A percentile compares a stretch with the other conserved stretches of the same genome.
These are phyloP conservation scores for Poa pratensis DNA, from an alignment of 176 grass and related monocot species.

Conservation along the genomic window DNA sequence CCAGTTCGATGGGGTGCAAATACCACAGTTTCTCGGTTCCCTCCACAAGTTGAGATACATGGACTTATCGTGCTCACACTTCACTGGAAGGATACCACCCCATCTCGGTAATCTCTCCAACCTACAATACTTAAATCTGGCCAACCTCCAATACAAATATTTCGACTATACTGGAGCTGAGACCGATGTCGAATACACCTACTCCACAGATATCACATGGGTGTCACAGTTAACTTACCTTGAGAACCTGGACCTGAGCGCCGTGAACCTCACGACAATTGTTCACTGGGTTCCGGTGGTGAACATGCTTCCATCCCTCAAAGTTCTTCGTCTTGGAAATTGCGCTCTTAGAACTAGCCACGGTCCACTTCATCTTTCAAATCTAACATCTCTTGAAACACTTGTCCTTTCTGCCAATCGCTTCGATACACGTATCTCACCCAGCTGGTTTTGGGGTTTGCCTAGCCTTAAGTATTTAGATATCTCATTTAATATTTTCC, in stretches of 20 bases:
- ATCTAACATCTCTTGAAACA: neutral
- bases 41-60: slow-evolving; percentile 9
- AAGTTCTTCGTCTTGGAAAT: rapidly evolving
- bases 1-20: neutral
- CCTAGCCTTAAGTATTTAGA: neutral
- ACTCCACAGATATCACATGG: slow-evolving; percentile 7
- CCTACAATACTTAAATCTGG: slow-evolving; percentile 17
- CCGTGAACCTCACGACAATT: neutral
- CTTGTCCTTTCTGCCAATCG: neutral
- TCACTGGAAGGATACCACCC: slow-evolving; percentile 22
- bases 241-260: neutral
- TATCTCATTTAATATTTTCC: rapidly evolving
- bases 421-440: neutral
- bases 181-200: too few species aligned
- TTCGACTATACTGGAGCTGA: too few species aligned
- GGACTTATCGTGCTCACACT: neutral
- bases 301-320: slow-evolving; percentile 31
- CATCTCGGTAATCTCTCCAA: slow-evolving; percentile 40
- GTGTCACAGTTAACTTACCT: slow-evolving; percentile 35
- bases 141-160: neutral
- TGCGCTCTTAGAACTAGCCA: neutral
- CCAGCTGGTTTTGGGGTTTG: slow-evolving; percentile 29
- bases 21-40: neutral
- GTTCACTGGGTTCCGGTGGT: neutral
- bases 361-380: neutral